Percentiles rank a stretch among this genome's conserved stretches.
Conservation (phyloP, 2,329 filamentous ascomycete genomes). For the Chaetomium strumarium region DNA sequence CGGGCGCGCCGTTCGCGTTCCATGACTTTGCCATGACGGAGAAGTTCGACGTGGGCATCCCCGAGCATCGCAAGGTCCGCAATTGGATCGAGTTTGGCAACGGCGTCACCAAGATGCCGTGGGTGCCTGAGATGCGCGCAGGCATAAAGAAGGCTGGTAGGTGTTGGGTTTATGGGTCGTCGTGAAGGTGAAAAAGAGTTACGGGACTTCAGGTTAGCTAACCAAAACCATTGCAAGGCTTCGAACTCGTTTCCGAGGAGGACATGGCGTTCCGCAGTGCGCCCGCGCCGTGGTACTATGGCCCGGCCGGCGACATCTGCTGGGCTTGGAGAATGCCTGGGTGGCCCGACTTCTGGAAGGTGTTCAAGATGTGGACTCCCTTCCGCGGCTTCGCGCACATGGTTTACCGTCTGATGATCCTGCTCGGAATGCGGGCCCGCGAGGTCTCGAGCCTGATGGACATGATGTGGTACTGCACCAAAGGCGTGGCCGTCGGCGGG, state of each 20-base stretch:
- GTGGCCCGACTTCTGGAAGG: conserved; percentile 19
- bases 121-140: conserved; percentile 56
- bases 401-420: conserved; percentile 9
- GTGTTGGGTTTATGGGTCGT: no score
- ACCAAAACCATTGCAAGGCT: conserved; percentile 34
- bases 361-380: conserved; percentile 16
- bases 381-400: conserved; percentile 10
- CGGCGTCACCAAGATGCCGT: conserved; percentile 74
- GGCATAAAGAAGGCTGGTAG: conserved; percentile 59
- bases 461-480: conserved; percentile 20
- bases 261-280: conserved; percentile 63
- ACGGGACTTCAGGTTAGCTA: no score
- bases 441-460: conserved; percentile 16
- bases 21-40: conserved; percentile 82
- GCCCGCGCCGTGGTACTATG: conserved; percentile 63
- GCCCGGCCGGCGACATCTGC: conserved; percentile 15
- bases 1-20: conserved; percentile 68
- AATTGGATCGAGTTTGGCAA: conserved; percentile 72
- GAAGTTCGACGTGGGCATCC: conserved; percentile 62
- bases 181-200: no score
- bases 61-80: conserved; percentile 62
- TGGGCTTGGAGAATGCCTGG: conserved; percentile 14
- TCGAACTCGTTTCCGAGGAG: conserved; percentile 60
- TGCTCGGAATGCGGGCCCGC: conserved; percentile 6
- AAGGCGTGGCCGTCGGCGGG: conserved; percentile 9